Evolutionary conservation across 257 asterid genomes (phyloP).

Genomic region (Paulownia fortunei): DNA sequence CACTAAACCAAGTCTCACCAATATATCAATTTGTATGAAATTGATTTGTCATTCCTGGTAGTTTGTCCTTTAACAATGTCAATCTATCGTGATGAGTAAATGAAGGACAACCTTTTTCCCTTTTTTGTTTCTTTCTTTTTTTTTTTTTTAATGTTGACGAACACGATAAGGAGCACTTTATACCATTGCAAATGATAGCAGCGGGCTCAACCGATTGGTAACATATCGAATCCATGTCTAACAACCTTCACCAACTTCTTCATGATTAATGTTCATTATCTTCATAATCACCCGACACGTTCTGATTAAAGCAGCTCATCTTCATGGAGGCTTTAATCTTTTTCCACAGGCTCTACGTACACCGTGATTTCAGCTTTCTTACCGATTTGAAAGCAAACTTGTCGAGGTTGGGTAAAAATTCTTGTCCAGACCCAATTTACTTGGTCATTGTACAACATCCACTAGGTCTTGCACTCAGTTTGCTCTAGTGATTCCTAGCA

Average conservation of each 20-base stretch:
- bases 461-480: too few relatives aligned
- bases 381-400: not conserved
- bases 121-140: too few relatives aligned
- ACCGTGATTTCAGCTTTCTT: not conserved
- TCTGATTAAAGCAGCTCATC: not conserved
- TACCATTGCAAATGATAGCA: not conserved
- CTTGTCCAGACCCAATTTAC: not conserved
- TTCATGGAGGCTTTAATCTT: not conserved
- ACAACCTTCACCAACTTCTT: constrained; percentile 13
- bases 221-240: not conserved
- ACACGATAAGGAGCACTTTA: not conserved
- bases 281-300: not conserved
- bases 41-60: not conserved
- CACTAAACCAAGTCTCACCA: too few relatives aligned
- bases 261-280: constrained; percentile 23
- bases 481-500: too few relatives aligned
- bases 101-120: not conserved
- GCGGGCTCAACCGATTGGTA: not conserved
- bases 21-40: not conserved
- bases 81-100: not conserved
- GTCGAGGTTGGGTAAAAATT: too few relatives aligned
- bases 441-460: too few relatives aligned
- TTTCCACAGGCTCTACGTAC: not conserved
- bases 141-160: not conserved
- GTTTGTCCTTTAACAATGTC: not conserved